These are phyloP conservation scores for Penicillium hordei DNA, from an alignment of 2,329 filamentous ascomycete species.

Conservation along the genomic window DNA sequence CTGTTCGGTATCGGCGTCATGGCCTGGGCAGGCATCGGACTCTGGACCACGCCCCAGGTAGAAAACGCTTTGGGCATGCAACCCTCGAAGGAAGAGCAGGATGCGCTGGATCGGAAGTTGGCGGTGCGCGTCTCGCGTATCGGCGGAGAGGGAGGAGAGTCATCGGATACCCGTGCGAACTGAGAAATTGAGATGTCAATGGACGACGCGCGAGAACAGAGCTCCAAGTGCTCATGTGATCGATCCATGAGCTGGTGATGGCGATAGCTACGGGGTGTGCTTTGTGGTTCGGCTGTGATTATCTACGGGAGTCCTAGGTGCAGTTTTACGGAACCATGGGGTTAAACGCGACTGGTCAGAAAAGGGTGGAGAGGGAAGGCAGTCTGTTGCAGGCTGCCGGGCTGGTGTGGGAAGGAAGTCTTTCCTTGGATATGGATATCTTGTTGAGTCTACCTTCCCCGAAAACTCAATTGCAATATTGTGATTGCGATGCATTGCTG, in stretches of 20 bases:
- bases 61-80: conserved; percentile 72
- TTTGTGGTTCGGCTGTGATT: not conserved
- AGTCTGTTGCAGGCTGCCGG: not conserved
- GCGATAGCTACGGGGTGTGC: not conserved
- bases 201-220: not conserved
- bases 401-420: conserved; percentile 4
- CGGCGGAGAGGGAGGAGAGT: conserved; percentile 26
- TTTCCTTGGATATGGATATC: not conserved
- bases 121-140: conserved; percentile 36
- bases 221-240: conserved; percentile 3
- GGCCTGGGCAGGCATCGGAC: conserved; percentile 70
- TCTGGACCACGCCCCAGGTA: conserved; percentile 70
- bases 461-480: not conserved
- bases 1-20: conserved; percentile 72
- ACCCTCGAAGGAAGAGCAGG: conserved; percentile 71
- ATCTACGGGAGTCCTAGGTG: not conserved
- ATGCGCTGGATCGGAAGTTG: conserved; percentile 55
- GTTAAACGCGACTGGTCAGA: conserved; percentile 2
- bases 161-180: conserved; percentile 15
- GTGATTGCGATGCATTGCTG: not conserved
- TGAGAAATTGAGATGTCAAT: conserved; percentile 9
- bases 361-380: not conserved
- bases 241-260: not conserved
- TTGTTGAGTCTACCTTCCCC: not conserved
- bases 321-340: conserved; percentile 1